Percentiles rank a stretch among this genome's conserved stretches.
phyloP scores from a whole-genome alignment of 2,329 filamentous ascomycete species.

The Microsporum ferrugineum region DNA sequence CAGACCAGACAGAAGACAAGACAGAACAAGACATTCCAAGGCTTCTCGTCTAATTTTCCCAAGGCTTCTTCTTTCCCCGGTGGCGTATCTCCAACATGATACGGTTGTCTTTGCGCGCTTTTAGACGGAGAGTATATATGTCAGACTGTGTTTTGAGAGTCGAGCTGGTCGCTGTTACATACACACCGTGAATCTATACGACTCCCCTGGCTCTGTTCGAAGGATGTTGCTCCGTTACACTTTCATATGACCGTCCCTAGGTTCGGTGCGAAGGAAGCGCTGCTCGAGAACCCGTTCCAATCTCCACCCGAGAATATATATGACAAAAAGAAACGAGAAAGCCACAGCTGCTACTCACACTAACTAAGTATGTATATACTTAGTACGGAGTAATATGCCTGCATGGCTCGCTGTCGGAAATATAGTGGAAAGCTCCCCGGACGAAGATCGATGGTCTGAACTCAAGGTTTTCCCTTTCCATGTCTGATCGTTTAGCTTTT shows the following conservation, averaged over 20 bases:
- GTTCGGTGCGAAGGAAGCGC: too few relatives aligned
- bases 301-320: too few relatives aligned
- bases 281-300: too few relatives aligned
- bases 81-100: background rate
- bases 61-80: background rate
- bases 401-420: background rate
- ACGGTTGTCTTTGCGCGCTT: background rate
- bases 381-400: background rate
- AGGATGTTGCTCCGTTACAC: background rate
- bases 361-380: too few relatives aligned
- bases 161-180: background rate
- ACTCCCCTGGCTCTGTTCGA: background rate
- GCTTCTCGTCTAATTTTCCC: background rate
- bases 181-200: background rate
- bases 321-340: too few relatives aligned
- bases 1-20: background rate
- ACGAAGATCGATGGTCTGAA: slow-evolving; percentile 1
- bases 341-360: too few relatives aligned
- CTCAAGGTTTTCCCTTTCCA: background rate
- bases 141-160: background rate
- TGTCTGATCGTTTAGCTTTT: background rate
- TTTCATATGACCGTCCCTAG: too few relatives aligned
- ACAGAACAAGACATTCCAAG: background rate
- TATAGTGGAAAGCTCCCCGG: background rate
- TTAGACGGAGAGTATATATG: background rate